phyloP scores from a whole-genome alignment of 2,329 filamentous ascomycete species.

The Microsporum ferrugineum region DNA sequence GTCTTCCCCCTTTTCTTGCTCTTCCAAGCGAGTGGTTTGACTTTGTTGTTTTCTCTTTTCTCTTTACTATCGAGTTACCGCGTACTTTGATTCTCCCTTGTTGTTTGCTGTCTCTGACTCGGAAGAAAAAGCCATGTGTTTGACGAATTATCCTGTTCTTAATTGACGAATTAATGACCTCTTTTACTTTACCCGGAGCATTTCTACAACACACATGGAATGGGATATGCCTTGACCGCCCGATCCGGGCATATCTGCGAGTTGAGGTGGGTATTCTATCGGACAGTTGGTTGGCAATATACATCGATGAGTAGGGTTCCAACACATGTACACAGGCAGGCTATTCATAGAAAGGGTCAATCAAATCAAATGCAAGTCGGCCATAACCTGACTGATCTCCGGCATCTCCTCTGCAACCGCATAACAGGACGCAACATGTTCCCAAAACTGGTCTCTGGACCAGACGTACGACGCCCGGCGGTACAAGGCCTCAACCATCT shows the following conservation, averaged over 20 bases:
- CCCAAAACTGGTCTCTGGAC: background rate
- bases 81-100: background rate
- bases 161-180: background rate
- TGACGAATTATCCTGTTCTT: background rate
- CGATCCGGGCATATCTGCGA: background rate
- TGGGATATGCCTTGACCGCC: background rate
- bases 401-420: background rate
- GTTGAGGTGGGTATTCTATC: too few relatives aligned
- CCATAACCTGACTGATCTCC: background rate
- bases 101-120: background rate
- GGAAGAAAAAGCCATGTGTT: background rate
- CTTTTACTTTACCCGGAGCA: background rate
- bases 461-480: background rate
- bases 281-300: too few relatives aligned
- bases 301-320: too few relatives aligned
- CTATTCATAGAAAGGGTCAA: too few relatives aligned
- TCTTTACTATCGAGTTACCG: background rate
- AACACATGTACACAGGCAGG: too few relatives aligned
- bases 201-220: background rate
- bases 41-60: background rate
- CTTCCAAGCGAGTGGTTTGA: background rate
- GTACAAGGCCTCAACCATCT: background rate
- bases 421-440: background rate
- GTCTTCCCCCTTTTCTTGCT: background rate
- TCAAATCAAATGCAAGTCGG: background rate